phyloP scores from a whole-genome alignment of 805 yeast genomes.

The Metschnikowia baotianmanensis region DNA sequence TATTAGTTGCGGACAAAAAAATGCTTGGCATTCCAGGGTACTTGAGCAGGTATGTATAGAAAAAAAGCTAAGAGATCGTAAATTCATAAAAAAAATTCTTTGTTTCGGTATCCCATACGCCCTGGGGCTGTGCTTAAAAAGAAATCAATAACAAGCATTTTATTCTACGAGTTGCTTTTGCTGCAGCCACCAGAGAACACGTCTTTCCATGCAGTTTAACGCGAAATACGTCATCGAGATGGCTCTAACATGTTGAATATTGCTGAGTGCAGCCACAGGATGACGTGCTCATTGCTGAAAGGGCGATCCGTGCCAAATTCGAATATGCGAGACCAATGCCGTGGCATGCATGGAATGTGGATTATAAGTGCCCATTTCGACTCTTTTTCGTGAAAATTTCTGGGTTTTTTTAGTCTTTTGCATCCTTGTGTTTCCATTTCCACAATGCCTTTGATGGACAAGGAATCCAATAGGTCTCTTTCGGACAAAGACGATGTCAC shows the following conservation, averaged over 20 bases:
- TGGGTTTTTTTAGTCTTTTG: neutral
- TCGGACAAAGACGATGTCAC: constrained; percentile 2
- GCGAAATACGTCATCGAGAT: neutral
- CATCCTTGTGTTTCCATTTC: neutral
- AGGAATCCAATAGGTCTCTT: constrained; percentile 1
- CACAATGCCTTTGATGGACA: constrained; percentile 1
- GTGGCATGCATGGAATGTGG: neutral
- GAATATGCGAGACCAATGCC: neutral
- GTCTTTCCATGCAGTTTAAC: too few species aligned
- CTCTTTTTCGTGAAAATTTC: neutral
- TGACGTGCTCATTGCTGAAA: constrained; percentile 5
- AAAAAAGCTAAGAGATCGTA: too few species aligned
- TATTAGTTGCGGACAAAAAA: neutral
- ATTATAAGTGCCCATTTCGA: too few species aligned
- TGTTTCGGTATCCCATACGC: too few species aligned
- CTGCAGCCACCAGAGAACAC: too few species aligned
- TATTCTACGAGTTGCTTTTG: neutral
- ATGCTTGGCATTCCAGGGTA: neutral
- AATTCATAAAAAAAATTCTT: too few species aligned
- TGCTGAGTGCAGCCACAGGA: constrained; percentile 6
- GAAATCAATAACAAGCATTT: too few species aligned
- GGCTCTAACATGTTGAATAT: neutral
- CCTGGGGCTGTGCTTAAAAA: neutral
- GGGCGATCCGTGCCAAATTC: neutral
- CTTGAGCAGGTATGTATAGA: too few species aligned